Conservation (phyloP, 2,329 filamentous ascomycete genomes). For the Huntiella savannae region DNA sequence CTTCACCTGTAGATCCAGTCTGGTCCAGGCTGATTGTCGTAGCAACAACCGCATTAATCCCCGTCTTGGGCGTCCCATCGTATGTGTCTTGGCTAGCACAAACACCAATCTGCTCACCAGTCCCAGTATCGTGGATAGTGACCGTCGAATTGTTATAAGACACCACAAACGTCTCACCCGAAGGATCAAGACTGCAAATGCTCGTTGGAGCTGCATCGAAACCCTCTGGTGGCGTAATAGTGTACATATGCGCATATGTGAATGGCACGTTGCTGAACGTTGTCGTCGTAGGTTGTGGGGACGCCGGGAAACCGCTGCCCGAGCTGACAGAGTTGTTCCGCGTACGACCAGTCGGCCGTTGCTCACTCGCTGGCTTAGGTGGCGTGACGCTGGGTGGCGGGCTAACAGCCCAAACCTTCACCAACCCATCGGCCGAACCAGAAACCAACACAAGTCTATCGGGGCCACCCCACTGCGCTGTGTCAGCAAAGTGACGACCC, state of each 20-base stretch:
- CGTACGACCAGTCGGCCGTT: slow-evolving; percentile 41
- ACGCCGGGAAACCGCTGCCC: slow-evolving; percentile 76
- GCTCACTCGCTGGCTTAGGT: slow-evolving; percentile 41
- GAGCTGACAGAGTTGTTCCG: slow-evolving; percentile 87
- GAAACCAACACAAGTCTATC: slow-evolving; percentile 83
- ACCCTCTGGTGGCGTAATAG: slow-evolving; percentile 52
- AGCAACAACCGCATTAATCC: slow-evolving; percentile 80
- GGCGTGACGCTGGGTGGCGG: slow-evolving; percentile 72
- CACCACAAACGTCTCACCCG: slow-evolving; percentile 79
- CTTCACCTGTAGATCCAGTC: slow-evolving; percentile 39
- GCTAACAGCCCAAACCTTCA: slow-evolving; percentile 89
- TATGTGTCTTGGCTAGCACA: slow-evolving; percentile 95
- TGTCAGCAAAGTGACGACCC: slow-evolving; percentile 60
- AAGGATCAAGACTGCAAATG: slow-evolving; percentile 70
- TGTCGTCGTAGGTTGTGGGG: slow-evolving; percentile 58
- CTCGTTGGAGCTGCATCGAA: slow-evolving; percentile 47
- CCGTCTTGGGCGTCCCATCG: slow-evolving; percentile 57
- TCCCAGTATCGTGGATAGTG: slow-evolving; percentile 78
- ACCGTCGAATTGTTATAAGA: slow-evolving; percentile 82
- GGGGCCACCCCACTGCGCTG: slow-evolving; percentile 54
- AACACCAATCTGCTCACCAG: slow-evolving; percentile 73
- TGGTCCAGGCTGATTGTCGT: slow-evolving; percentile 71
- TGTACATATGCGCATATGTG: slow-evolving; percentile 71
- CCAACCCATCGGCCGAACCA: slow-evolving; percentile 73
- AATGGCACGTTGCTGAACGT: slow-evolving; percentile 73